Evolutionary conservation across 163 green algal species (phyloP).

Genomic region (Volvox carteri): DNA sequence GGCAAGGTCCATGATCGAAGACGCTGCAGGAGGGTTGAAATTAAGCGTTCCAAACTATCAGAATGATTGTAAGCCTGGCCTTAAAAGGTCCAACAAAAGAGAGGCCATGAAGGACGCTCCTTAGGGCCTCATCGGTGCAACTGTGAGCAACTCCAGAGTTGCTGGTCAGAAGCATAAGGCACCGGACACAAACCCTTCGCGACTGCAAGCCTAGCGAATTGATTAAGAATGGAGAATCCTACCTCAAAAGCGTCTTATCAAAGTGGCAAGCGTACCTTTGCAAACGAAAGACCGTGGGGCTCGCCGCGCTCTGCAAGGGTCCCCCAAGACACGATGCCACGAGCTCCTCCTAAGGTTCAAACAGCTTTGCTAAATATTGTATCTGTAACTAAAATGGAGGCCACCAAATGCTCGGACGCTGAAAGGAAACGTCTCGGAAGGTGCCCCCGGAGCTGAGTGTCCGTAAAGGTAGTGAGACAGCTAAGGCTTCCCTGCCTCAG

Average conservation of each 20-base stretch:
- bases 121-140: background rate
- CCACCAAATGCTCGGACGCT: background rate
- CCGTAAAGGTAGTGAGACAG: background rate
- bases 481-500: constrained; percentile 7
- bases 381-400: background rate
- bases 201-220: no score
- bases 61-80: background rate
- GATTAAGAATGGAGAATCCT: no score
- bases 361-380: background rate
- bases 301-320: background rate
- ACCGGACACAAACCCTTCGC: no score
- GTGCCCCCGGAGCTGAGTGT: background rate
- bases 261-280: background rate
- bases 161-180: background rate
- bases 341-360: background rate
- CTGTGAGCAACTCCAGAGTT: background rate
- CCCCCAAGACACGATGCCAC: background rate
- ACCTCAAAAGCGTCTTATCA: no score
- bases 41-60: background rate
- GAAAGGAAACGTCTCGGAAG: background rate
- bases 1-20: constrained; percentile 21
- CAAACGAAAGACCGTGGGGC: background rate
- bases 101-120: no score
- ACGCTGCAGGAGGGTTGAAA: background rate
- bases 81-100: no score